A percentile compares a stretch with the other conserved stretches of the same genome.
These are phyloP conservation scores for Stachybotrys chartarum DNA, from an alignment of 2,329 filamentous ascomycete genomes.

Conservation along the genomic window DNA sequence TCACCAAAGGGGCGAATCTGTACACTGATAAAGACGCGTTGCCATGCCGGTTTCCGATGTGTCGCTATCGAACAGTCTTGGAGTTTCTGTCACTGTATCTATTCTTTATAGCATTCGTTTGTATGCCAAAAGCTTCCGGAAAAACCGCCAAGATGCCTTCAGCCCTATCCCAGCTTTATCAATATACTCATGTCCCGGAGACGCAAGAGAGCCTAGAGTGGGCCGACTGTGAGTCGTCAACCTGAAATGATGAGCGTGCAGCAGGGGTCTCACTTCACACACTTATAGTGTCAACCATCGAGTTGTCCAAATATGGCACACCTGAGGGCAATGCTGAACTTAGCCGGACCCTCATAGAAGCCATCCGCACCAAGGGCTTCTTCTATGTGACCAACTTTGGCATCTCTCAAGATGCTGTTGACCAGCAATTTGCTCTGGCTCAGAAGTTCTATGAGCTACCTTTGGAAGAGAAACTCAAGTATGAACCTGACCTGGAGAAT, in stretches of 20 bases:
- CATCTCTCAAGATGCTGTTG: conserved; percentile 49
- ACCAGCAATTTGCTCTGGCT: conserved; percentile 52
- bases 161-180: conserved; percentile 19
- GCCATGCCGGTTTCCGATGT: no score
- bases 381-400: conserved; percentile 58
- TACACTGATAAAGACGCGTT: no score
- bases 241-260: no score
- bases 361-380: conserved; percentile 30
- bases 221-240: conserved; percentile 22
- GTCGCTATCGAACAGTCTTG: no score
- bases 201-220: conserved; percentile 28
- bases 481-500: conserved; percentile 34
- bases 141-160: conserved; percentile 20
- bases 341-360: conserved; percentile 20
- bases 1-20: no score
- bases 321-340: conserved; percentile 20
- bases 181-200: conserved; percentile 27
- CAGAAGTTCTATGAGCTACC: conserved; percentile 47
- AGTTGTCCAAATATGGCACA: conserved; percentile 24
- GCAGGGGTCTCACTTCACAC: neutral
- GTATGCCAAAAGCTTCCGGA: no score
- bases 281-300: conserved; percentile 22
- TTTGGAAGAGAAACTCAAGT: conserved; percentile 53
- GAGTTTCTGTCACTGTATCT: no score
- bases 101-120: no score